Percentiles rank a stretch among this genome's conserved stretches.
Conservation (phyloP, 1,284 basidiomycete species). For the Cronartium ribicola region DNA sequence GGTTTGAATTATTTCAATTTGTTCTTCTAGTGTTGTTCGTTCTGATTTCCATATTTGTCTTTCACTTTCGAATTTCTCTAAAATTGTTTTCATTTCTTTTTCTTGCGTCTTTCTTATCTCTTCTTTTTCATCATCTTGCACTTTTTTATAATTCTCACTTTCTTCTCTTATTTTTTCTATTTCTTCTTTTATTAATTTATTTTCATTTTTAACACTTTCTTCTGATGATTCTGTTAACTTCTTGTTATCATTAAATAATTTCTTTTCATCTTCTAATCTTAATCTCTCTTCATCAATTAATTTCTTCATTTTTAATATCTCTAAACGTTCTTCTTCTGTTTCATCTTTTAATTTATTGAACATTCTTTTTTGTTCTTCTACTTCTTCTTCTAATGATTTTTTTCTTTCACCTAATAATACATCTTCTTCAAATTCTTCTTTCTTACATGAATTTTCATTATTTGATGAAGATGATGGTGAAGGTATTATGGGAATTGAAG, state of each 20-base stretch:
- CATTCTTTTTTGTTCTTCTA: not conserved
- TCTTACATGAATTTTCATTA: no score
- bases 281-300: not conserved
- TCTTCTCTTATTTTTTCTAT: not conserved
- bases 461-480: no score
- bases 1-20: slow-evolving; percentile 5
- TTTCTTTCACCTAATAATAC: not conserved
- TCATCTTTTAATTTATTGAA: not conserved
- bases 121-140: not conserved
- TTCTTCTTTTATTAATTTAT: not conserved
- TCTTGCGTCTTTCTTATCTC: not conserved
- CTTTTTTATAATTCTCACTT: not conserved
- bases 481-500: no score
- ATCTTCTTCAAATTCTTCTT: not conserved
- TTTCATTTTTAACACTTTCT: not conserved
- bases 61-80: not conserved
- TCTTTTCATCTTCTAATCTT: not conserved
- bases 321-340: not conserved
- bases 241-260: not conserved
- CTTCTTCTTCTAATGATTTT: not conserved
- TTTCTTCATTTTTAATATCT: no score
- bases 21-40: not conserved
- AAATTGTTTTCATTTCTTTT: not conserved
- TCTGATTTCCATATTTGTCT: not conserved
- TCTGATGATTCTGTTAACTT: not conserved